Percentiles rank a stretch among this genome's conserved stretches.
These are phyloP conservation scores for Starmera amethionina DNA, from an alignment of 805 yeast species.

Conservation along the genomic window DNA sequence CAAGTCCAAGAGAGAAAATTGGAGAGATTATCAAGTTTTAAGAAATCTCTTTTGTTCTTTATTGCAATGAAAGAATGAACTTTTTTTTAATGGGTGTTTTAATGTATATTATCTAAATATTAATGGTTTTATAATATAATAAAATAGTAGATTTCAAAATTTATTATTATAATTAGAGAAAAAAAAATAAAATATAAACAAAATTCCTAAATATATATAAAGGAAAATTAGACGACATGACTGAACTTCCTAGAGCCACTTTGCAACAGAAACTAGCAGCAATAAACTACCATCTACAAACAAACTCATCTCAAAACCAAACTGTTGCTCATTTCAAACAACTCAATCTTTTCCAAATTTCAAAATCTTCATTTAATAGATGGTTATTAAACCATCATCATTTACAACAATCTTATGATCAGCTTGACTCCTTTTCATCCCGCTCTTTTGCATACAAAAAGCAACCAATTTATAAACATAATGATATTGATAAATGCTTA, in stretches of 20 bases:
- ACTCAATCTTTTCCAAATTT: constrained; percentile 22
- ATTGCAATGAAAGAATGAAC: neutral
- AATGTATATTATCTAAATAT: too few relatives aligned
- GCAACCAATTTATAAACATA: constrained; percentile 22
- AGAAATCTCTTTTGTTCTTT: neutral
- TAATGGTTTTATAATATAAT: neutral
- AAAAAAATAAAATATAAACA: too few relatives aligned
- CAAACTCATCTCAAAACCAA: constrained; percentile 23
- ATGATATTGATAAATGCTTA: constrained; percentile 26
- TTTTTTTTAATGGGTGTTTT: too few relatives aligned
- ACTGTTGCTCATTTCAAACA: constrained; percentile 25
- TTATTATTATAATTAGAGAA: too few relatives aligned
- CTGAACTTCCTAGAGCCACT: constrained; percentile 25
- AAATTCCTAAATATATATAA: too few relatives aligned
- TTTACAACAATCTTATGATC: constrained; percentile 20
- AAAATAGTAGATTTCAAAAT: neutral
- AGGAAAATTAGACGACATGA: too few relatives aligned
- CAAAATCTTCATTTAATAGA: constrained; percentile 29
- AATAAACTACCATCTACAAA: constrained; percentile 25
- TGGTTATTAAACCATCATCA: constrained; percentile 27
- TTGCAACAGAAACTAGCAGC: constrained; percentile 26
- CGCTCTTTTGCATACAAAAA: constrained; percentile 17
- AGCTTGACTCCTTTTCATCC: constrained; percentile 15
- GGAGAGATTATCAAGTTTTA: neutral
- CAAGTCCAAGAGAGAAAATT: neutral